Evolutionary conservation across 2,329 filamentous ascomycete genomes (phyloP).

Genomic region (Amesomyces nigricolor): DNA sequence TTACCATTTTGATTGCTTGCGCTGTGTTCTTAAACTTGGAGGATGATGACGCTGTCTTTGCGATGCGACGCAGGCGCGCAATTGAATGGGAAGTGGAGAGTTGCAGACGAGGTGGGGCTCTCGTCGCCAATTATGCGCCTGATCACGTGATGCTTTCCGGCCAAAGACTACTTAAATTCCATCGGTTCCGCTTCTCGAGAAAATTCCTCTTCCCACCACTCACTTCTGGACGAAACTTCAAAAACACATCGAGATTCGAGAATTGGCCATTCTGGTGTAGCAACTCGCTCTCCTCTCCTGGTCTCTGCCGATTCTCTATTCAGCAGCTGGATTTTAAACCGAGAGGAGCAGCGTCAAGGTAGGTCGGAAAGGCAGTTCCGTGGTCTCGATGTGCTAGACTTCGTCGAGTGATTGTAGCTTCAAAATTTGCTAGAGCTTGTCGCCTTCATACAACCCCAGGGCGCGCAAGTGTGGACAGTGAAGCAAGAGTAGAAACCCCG

Average conservation of each 20-base stretch:
- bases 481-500: slow-evolving; percentile 52
- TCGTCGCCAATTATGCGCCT: slow-evolving; percentile 21
- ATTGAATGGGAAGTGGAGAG: not conserved
- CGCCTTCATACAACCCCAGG: slow-evolving; percentile 47
- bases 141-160: slow-evolving; percentile 16
- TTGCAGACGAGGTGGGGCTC: not conserved
- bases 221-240: not conserved
- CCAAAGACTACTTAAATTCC: not conserved
- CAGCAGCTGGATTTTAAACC: not conserved
- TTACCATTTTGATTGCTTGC: not conserved
- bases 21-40: not conserved
- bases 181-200: not conserved
- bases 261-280: not conserved
- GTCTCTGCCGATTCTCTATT: not conserved
- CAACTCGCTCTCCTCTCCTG: not conserved
- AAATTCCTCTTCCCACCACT: slow-evolving; percentile 1
- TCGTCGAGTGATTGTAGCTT: slow-evolving; percentile 37
- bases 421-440: slow-evolving; percentile 63
- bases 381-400: not conserved
- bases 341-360: not conserved
- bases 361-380: not conserved
- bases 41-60: not conserved
- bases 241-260: too few relatives aligned
- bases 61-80: not conserved
- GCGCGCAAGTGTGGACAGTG: slow-evolving; percentile 64